Base-by-base conservation (phyloP, 2,329 filamentous ascomycete species). In the Talaromyces funiculosus region DNA sequence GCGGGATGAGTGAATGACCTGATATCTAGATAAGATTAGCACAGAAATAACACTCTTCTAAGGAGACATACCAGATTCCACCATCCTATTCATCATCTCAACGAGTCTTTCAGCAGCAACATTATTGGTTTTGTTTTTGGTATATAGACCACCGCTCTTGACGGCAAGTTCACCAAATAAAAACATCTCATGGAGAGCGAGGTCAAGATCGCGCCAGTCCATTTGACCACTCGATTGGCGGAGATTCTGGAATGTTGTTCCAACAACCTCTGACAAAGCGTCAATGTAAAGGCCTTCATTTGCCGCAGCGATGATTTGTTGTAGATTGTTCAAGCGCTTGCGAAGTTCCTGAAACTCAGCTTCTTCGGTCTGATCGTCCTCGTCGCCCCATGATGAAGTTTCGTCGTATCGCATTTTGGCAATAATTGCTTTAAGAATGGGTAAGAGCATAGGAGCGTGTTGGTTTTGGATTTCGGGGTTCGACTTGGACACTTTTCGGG, bases 361-460 rank as follows among this genome's bases (percentile, higher is more conserved):
- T 76, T 99, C 94, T 68, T 97, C 94, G 1, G 92, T 96, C 73
- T 96, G 89, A 67, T 96, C 92, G 67, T 96, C 92, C 71, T 97
- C 92, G 61, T 92, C 87, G 38, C 92, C 93, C 93, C 93, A 97
- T 20, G 85, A 88, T 1, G 90, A 89, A 5, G 93, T 97, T 72
- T 97, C 93, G 68, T 99, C 94, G 71, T 96, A 97, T 71, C 93
- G 88, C 92, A 97, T 97, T 78, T 99, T 99, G 60, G 85, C 82
- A 62, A 99, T 89, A 68, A 97, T 93, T 59, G 92, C 91, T 72
- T 96, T 90, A 61, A 99, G 80, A 57, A 97, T 92, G 4, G 91
- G 90, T 26, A 90, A 85, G 12, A 99, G 82, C 83, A 96, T 94
- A 56, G 85, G 82, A n/a, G 85, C 81, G 73, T 96, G 94, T 59